These are phyloP conservation scores for Anisodus acutangulus DNA, from an alignment of 257 asterid species.

Conservation along the genomic window DNA sequence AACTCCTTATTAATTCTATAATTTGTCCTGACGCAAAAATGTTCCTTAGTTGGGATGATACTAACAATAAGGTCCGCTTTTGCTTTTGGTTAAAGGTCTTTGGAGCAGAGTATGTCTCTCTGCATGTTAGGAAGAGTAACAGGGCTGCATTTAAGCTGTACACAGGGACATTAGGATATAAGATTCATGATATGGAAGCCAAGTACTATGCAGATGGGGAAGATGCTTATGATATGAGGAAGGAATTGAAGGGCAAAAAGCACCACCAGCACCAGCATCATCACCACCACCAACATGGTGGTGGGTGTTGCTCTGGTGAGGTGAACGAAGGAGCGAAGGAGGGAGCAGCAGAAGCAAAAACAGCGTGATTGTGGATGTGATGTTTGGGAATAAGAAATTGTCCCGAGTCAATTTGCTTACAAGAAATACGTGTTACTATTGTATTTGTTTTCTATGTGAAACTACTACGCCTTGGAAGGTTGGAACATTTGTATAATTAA, in stretches of 20 bases:
- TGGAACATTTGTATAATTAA: background rate
- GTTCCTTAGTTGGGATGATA: background rate
- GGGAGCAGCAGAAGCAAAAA: conserved; percentile 48
- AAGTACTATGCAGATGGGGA: conserved; percentile 99
- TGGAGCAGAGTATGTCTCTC: conserved; percentile 89
- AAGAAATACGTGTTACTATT: background rate
- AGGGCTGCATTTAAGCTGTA: conserved; percentile 93
- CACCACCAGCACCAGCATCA: conserved; percentile 60
- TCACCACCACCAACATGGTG: conserved; percentile 81
- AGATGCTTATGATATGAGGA: conserved; percentile 98
- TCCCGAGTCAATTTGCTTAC: background rate
- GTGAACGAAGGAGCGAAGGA: conserved; percentile 51
- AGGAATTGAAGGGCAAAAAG: conserved; percentile 81
- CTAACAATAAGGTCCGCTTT: conserved; percentile 4
- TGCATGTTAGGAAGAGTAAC: conserved; percentile 92
- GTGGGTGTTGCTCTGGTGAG: conserved; percentile 87
- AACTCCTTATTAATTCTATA: background rate
- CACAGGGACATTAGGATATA: conserved; percentile 83
- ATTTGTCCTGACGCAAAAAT: background rate
- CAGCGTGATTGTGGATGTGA: conserved; percentile 31
- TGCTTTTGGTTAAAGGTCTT: conserved; percentile 59
- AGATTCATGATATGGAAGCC: conserved; percentile 91
- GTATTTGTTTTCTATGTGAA: background rate
- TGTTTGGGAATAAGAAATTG: conserved; percentile 15
- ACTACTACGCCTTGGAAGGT: background rate